These are phyloP conservation scores for Cucumis hystrix DNA, from an alignment of 306 rosid species.

Conservation along the genomic window DNA sequence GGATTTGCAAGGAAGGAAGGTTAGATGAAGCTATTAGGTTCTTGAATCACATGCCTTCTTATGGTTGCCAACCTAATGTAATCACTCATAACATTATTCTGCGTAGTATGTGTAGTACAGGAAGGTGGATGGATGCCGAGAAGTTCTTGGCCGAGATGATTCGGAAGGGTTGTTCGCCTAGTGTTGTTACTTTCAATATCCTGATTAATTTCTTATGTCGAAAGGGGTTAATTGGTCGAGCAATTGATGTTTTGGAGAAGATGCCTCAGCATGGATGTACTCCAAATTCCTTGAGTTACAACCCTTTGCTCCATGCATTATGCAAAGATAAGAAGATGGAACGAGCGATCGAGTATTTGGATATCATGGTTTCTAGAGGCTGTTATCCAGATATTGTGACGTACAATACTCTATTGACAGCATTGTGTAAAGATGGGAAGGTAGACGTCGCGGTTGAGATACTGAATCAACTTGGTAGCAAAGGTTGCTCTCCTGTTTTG, in stretches of 20 bases:
- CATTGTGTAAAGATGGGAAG: slow-evolving; percentile 88
- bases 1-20: slow-evolving; percentile 85
- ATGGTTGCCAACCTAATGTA: slow-evolving; percentile 72
- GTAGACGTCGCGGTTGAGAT: slow-evolving; percentile 80
- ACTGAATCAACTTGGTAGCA: slow-evolving; percentile 64
- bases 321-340: slow-evolving; percentile 88
- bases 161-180: slow-evolving; percentile 77
- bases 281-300: slow-evolving; percentile 90
- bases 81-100: slow-evolving; percentile 67
- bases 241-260: slow-evolving; percentile 76
- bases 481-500: slow-evolving; percentile 81
- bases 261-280: slow-evolving; percentile 78
- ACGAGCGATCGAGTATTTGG: slow-evolving; percentile 68
- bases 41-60: slow-evolving; percentile 39
- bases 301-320: slow-evolving; percentile 88
- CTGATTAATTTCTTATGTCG: slow-evolving; percentile 86
- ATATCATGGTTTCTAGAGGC: slow-evolving; percentile 77
- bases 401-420: slow-evolving; percentile 80
- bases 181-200: slow-evolving; percentile 95
- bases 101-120: slow-evolving; percentile 88
- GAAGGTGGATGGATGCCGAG: slow-evolving; percentile 95
- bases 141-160: slow-evolving; percentile 65
- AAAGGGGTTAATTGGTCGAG: slow-evolving; percentile 73
- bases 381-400: slow-evolving; percentile 94
- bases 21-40: slow-evolving; percentile 75